phyloP scores from a whole-genome alignment of 2,329 filamentous ascomycete species.

The Fusarium hostae region DNA sequence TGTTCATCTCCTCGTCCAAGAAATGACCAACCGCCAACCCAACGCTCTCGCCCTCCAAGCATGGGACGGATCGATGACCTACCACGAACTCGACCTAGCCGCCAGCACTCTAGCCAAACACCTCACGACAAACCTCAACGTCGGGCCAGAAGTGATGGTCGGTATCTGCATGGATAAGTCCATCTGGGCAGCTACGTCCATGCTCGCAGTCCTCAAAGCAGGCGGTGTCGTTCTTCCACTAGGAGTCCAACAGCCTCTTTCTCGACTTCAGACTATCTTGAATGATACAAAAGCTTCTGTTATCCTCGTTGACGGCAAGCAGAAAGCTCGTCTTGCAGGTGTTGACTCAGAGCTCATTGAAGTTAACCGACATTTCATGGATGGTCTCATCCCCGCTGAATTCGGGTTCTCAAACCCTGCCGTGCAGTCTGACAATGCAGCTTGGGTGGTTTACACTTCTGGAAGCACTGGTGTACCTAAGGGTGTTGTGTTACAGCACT shows the following conservation, averaged over 20 bases:
- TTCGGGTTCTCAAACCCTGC: neutral
- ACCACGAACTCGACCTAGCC: neutral
- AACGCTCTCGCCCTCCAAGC: neutral
- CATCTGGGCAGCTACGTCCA: neutral
- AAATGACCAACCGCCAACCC: neutral
- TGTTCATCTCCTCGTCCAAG: neutral
- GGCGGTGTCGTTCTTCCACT: neutral
- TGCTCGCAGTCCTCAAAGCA: neutral
- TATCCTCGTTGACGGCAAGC: neutral
- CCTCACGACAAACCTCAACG: neutral
- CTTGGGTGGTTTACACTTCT: neutral
- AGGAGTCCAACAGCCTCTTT: neutral
- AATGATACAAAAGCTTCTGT: neutral
- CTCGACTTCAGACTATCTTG: neutral
- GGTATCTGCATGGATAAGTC: constrained; percentile 2
- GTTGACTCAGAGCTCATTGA: neutral
- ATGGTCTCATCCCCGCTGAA: neutral
- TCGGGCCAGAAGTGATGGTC: neutral
- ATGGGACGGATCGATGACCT: neutral
- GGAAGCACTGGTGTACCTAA: constrained; percentile 1
- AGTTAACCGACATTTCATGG: neutral
- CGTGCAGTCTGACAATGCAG: neutral
- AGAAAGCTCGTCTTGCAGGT: neutral
- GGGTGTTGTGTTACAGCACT: neutral
- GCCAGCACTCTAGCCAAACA: neutral